phyloP scores from a whole-genome alignment of 305 asterid species.

The Andrographis paniculata region DNA sequence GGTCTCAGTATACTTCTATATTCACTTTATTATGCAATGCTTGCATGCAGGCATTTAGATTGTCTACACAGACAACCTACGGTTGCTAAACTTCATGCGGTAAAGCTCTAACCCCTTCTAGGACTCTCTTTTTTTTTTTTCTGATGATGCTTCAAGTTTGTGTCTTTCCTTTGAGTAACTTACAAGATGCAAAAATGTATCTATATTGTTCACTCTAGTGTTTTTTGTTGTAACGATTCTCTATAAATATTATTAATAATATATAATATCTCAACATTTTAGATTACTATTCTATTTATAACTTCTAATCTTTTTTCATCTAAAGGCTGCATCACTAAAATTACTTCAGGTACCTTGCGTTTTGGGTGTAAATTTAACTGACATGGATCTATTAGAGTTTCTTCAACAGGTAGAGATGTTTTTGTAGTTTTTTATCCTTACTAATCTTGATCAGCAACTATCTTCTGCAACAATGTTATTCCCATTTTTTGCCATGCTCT shows the following conservation, averaged over 20 bases:
- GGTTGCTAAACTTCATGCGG: constrained; percentile 68
- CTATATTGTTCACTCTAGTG: neutral
- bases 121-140: neutral
- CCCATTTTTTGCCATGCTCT: constrained; percentile 14
- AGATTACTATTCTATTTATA: too few relatives aligned
- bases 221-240: neutral
- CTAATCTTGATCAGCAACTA: constrained; percentile 3
- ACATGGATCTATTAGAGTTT: constrained; percentile 73
- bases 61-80: constrained; percentile 61
- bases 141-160: neutral
- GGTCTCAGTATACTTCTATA: constrained; percentile 7
- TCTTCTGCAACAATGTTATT: constrained; percentile 4
- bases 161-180: neutral
- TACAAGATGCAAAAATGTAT: neutral
- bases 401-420: constrained; percentile 69
- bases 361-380: constrained; percentile 69
- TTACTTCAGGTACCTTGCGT: constrained; percentile 79
- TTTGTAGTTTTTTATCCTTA: constrained; percentile 4
- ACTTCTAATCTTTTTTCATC: too few relatives aligned
- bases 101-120: constrained; percentile 23
- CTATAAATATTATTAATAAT: too few relatives aligned
- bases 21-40: constrained; percentile 18
- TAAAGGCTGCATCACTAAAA: constrained; percentile 11
- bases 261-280: too few relatives aligned
- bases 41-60: constrained; percentile 59